phyloP scores from a whole-genome alignment of 164 flowering plant genomes.

The grape (Vitis vinifera) region ASM3070453v1 NC_081805.1:3214001-3214500 shows the following conservation, averaged over 20 bases:
- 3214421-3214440: no score
- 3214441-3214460: no score
- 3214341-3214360: not conserved
- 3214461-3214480: no score
- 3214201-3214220: not conserved
- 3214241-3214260: not conserved
- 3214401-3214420: no score
- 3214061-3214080: not conserved
- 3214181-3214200: not conserved
- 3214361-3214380: no score
- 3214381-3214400: no score
- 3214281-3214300: not conserved
- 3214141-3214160: not conserved
- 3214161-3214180: not conserved
- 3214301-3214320: not conserved
- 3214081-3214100: not conserved
- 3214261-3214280: not conserved
- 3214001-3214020: not conserved
- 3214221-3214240: not conserved
- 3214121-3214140: not conserved
- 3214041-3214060: no score
- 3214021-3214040: constrained; percentile 2
- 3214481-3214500: no score
- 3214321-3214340: no score
- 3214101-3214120: not conserved